Base-by-base conservation (phyloP, 2,329 filamentous ascomycete species). In the Nothophoma quercina region DNA sequence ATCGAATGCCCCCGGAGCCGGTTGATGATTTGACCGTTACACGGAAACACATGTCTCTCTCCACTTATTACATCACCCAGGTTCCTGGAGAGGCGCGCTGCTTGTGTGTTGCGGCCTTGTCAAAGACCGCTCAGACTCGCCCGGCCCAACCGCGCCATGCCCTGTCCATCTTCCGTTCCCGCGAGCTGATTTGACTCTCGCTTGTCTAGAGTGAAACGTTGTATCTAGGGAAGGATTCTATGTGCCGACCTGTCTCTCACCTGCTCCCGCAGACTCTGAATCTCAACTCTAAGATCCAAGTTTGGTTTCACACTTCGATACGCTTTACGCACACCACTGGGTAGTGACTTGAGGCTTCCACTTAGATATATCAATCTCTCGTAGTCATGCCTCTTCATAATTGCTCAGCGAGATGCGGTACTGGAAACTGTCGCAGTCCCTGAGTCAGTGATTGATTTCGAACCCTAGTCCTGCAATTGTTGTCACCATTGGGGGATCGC, bases 61-160 rank as follows among this genome's bases (percentile, higher is more conserved):
- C 69, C 71, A 71, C 71, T 72, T 71, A 70, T 71, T 71, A 63
- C 69, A 71, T 69, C 64, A 67, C 60, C 42, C 43, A 50, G 45
- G 36, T 59, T 59, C 56, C 56, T 62, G 62, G 63, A 58, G 32
- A 56, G 59, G 60, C 51, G 61, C 61, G 59, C 51, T 64, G 61
- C 21, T 60, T 61, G 59, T 65, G 63, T 59, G 51, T 55, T 56
- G 58, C 52, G 49, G 36, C 42, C 49, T 41, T 47, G 42, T 41
- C 32, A 26, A 59, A 56, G 60, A 55, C 55, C 58, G 60, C 60
- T 57, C 50, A 58, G 50, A 39, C 58, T 62, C 44, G 55, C 51
- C 61, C 48, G 53, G 57, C 54, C 58, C 49, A 44, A 48, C 51
- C 45, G 52, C 55, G 56, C 51, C 42, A 57, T 55, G 36, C 51